phyloP scores from a whole-genome alignment of 106 monocot genomes.

The Allium cepa region DNA sequence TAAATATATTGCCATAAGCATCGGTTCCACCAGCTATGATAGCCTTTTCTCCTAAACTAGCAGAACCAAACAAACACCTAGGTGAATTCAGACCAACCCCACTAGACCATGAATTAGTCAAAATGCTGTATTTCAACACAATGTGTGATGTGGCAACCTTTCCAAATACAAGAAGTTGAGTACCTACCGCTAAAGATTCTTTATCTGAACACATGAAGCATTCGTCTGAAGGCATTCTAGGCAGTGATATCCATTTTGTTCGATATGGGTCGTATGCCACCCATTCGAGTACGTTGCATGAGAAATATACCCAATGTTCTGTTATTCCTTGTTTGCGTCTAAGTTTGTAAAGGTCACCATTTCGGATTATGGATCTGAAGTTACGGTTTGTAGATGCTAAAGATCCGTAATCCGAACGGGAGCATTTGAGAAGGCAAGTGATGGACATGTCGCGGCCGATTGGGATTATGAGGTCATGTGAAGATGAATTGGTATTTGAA shows the following conservation, averaged over 20 bases:
- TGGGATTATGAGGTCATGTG: constrained; percentile 26
- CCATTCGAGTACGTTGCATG: constrained; percentile 68
- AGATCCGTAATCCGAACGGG: constrained; percentile 47
- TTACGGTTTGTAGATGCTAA: constrained; percentile 39
- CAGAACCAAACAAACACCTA: constrained; percentile 74
- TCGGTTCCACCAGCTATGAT: constrained; percentile 65
- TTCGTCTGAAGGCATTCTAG: constrained; percentile 53
- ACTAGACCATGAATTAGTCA: constrained; percentile 67
- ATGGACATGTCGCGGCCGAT: constrained; percentile 51
- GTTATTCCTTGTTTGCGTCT: constrained; percentile 27
- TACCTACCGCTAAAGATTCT: constrained; percentile 76
- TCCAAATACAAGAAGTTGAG: constrained; percentile 71
- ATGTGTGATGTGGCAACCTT: constrained; percentile 46
- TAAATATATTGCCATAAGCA: constrained; percentile 29
- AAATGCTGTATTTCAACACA: constrained; percentile 61
- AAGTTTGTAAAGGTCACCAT: constrained; percentile 58
- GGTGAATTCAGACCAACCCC: constrained; percentile 58
- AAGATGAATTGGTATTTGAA: background rate
- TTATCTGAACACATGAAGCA: constrained; percentile 70
- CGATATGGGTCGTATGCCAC: constrained; percentile 54
- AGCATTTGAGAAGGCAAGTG: constrained; percentile 47
- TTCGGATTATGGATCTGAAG: constrained; percentile 45
- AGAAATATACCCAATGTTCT: constrained; percentile 78
- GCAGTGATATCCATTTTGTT: constrained; percentile 46
- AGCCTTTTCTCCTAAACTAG: constrained; percentile 59